Conservation (phyloP, 208 protist species). For the Angomonas deanei region DNA sequence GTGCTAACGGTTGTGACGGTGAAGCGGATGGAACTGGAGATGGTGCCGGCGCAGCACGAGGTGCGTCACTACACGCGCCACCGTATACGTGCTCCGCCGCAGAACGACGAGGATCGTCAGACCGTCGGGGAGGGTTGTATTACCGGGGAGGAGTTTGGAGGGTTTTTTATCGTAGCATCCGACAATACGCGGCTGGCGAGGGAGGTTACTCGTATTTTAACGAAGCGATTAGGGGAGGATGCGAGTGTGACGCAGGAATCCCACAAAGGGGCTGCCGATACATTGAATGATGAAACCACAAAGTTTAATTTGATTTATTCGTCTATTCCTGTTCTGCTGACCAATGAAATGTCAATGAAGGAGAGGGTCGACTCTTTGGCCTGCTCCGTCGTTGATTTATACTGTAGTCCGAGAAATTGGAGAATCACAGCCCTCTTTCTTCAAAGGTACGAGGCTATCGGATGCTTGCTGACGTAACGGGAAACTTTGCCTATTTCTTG, state of each 20-base stretch:
- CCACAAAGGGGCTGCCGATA: too few species aligned
- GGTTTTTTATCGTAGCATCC: conserved; percentile 2
- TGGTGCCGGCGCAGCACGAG: conserved; percentile 23
- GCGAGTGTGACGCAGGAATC: too few species aligned
- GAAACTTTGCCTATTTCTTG: conserved; percentile 9
- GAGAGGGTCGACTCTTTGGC: background rate
- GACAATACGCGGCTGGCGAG: too few species aligned
- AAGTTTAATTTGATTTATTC: too few species aligned
- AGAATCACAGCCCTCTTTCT: conserved; percentile 16
- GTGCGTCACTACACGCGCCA: conserved; percentile 9
- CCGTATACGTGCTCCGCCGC: conserved; percentile 7
- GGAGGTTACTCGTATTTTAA: too few species aligned
- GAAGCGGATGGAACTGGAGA: conserved; percentile 22
- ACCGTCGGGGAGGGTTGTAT: conserved; percentile 22
- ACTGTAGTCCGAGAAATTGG: conserved; percentile 10
- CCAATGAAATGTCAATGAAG: background rate
- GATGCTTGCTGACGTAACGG: background rate
- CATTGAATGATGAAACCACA: too few species aligned
- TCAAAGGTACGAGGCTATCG: conserved; percentile 36
- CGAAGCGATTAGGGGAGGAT: too few species aligned
- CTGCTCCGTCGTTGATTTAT: conserved; percentile 3
- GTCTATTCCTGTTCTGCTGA: background rate
- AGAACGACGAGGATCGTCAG: conserved; percentile 12
- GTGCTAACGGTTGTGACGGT: conserved; percentile 4
- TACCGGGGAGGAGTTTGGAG: conserved; percentile 24